Conservation (phyloP, 1,284 basidiomycete genomes). For the Fistulinella cinereoalba region DNA sequence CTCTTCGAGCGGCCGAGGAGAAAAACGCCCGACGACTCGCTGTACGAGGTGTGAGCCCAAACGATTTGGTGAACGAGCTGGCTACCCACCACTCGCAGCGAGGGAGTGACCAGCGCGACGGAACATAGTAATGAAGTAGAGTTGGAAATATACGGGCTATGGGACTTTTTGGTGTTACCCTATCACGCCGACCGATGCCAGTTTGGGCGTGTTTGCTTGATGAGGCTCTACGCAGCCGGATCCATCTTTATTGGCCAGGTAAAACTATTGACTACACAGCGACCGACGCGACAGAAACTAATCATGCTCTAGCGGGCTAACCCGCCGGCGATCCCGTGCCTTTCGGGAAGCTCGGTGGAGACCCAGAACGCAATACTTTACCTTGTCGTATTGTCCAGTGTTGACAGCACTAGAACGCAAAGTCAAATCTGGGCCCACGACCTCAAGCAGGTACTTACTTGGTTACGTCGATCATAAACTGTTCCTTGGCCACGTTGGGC, state of each 20-base stretch:
- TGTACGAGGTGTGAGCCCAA: slow-evolving; percentile 24
- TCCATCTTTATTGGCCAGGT: too few species aligned
- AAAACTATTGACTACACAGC: slow-evolving; percentile 18
- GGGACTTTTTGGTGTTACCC: slow-evolving; percentile 5
- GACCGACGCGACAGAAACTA: not conserved
- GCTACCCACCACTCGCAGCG: slow-evolving; percentile 46
- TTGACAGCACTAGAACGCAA: slow-evolving; percentile 53
- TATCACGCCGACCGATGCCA: slow-evolving; percentile 16
- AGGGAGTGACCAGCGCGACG: slow-evolving; percentile 58
- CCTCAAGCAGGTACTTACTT: slow-evolving; percentile 50
- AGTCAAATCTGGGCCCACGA: slow-evolving; percentile 9
- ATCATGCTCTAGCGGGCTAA: slow-evolving; percentile 41
- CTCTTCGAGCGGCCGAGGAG: slow-evolving; percentile 64
- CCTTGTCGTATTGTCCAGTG: slow-evolving; percentile 65
- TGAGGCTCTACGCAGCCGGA: not conserved
- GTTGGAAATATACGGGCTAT: slow-evolving; percentile 12
- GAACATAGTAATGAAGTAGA: slow-evolving; percentile 41
- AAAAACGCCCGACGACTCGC: slow-evolving; percentile 78
- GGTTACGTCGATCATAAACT: slow-evolving; percentile 73
- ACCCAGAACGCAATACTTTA: slow-evolving; percentile 70
- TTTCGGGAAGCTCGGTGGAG: slow-evolving; percentile 69
- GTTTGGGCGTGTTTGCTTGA: slow-evolving; percentile 30
- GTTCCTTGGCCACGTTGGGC: slow-evolving; percentile 67
- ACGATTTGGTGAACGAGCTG: not conserved
- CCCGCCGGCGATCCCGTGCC: slow-evolving; percentile 62